phyloP scores from a whole-genome alignment of 352 stramenopile species.

The Phytopythium cucurbitacearum region DNA sequence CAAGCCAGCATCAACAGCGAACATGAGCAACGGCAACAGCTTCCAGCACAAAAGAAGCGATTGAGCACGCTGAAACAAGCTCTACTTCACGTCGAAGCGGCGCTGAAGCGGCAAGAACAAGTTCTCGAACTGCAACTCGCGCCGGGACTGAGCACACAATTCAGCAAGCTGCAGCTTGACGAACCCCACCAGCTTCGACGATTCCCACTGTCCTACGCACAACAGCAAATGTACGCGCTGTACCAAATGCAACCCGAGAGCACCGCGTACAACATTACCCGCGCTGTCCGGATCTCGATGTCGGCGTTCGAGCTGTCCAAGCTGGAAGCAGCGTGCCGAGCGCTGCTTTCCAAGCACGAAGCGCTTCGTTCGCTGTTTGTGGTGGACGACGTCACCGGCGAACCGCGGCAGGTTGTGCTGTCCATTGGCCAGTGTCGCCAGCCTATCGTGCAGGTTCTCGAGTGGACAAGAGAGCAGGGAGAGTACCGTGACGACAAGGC shows the following conservation, averaged over 20 bases:
- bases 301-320: slow-evolving; percentile 12
- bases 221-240: slow-evolving; percentile 59
- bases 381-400: slow-evolving; percentile 19
- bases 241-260: slow-evolving; percentile 33
- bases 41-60: slow-evolving; percentile 5
- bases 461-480: neutral
- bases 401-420: slow-evolving; percentile 28
- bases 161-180: neutral
- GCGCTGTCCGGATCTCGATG: slow-evolving; percentile 22
- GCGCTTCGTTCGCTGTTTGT: slow-evolving; percentile 40
- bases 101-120: neutral
- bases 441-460: slow-evolving; percentile 6
- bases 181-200: neutral
- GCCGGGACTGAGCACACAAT: neutral
- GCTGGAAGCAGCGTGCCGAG: slow-evolving; percentile 21
- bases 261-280: slow-evolving; percentile 48
- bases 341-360: slow-evolving; percentile 36
- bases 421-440: slow-evolving; percentile 11
- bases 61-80: slow-evolving; percentile 14
- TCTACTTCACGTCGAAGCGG: slow-evolving; percentile 5
- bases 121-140: neutral
- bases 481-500: neutral
- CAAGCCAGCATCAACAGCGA: neutral
- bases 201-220: slow-evolving; percentile 33
- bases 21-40: neutral